Percentiles rank a stretch among this genome's conserved stretches.
phyloP scores from a whole-genome alignment of 768 basidiomycete species.

The Pleurotus djamor region DNA sequence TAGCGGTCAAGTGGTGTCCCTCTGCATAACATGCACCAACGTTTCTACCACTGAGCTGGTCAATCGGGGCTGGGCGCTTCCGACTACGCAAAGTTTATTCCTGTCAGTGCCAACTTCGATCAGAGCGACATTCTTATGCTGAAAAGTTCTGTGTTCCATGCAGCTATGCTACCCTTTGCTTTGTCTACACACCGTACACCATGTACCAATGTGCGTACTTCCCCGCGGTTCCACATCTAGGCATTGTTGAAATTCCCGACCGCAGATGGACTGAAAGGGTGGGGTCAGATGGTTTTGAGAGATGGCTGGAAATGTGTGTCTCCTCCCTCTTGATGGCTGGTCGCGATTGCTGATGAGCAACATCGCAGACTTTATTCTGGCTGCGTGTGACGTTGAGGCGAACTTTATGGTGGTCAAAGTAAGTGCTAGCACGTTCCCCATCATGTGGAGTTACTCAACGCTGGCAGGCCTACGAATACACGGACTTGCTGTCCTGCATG shows the following conservation, averaged over 20 bases:
- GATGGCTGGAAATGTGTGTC: slow-evolving; percentile 88
- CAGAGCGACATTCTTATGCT: neutral
- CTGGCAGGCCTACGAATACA: slow-evolving; percentile 76
- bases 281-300: slow-evolving; percentile 65
- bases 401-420: slow-evolving; percentile 86
- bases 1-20: slow-evolving; percentile 79
- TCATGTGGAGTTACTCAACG: neutral
- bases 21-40: slow-evolving; percentile 89
- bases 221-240: neutral
- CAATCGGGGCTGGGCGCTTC: slow-evolving; percentile 63
- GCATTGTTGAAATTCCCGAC: neutral
- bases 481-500: slow-evolving; percentile 86
- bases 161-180: slow-evolving; percentile 78
- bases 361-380: slow-evolving; percentile 68
- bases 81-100: slow-evolving; percentile 84
- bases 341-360: neutral
- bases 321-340: neutral
- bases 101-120: slow-evolving; percentile 46
- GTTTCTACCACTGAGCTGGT: slow-evolving; percentile 82
- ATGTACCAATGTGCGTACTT: slow-evolving; percentile 73
- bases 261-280: slow-evolving; percentile 80
- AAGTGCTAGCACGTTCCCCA: slow-evolving; percentile 3
- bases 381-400: slow-evolving; percentile 81
- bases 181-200: slow-evolving; percentile 84
- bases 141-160: neutral